phyloP scores from a whole-genome alignment of 2,329 filamentous ascomycete genomes.

The Cercospora sojina region DNA sequence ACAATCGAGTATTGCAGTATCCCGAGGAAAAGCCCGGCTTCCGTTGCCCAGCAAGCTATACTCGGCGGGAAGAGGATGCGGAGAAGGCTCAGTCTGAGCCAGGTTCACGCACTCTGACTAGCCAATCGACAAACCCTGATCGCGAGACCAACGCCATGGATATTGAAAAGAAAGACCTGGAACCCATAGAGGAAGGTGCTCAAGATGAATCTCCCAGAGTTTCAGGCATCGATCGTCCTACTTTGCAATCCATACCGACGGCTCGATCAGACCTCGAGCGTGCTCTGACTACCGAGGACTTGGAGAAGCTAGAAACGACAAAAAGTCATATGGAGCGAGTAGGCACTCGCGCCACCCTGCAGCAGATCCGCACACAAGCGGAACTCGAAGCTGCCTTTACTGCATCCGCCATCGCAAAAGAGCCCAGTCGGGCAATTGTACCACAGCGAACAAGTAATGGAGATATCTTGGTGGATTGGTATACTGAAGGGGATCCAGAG shows the following conservation, averaged over 20 bases:
- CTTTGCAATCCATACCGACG: conserved; percentile 22
- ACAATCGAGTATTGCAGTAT: conserved; percentile 56
- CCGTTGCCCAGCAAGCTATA: conserved; percentile 49
- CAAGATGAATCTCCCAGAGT: conserved; percentile 2
- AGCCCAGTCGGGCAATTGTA: conserved; percentile 44
- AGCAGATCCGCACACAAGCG: conserved; percentile 39
- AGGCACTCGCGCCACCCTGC: conserved; percentile 40
- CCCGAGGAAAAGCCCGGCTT: conserved; percentile 61
- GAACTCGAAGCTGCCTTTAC: conserved; percentile 44
- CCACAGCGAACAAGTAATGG: conserved; percentile 53
- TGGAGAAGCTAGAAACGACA: conserved; percentile 27
- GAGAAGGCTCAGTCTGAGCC: neutral
- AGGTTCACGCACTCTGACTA: neutral
- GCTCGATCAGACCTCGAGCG: conserved; percentile 17
- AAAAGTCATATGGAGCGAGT: conserved; percentile 32
- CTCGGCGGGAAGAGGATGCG: conserved; percentile 21
- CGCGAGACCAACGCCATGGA: conserved; percentile 1
- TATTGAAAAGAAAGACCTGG: conserved; percentile 28
- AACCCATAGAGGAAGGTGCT: conserved; percentile 21
- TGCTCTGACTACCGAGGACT: conserved; percentile 15
- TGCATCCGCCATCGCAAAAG: conserved; percentile 38
- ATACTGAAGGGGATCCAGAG: conserved; percentile 38
- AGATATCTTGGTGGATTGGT: conserved; percentile 52
- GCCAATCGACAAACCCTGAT: neutral
- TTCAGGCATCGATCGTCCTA: conserved; percentile 7